Evolutionary conservation across 192 early-diverging fungal genomes (phyloP).

Genomic region (Backusella liffmaniae): DNA sequence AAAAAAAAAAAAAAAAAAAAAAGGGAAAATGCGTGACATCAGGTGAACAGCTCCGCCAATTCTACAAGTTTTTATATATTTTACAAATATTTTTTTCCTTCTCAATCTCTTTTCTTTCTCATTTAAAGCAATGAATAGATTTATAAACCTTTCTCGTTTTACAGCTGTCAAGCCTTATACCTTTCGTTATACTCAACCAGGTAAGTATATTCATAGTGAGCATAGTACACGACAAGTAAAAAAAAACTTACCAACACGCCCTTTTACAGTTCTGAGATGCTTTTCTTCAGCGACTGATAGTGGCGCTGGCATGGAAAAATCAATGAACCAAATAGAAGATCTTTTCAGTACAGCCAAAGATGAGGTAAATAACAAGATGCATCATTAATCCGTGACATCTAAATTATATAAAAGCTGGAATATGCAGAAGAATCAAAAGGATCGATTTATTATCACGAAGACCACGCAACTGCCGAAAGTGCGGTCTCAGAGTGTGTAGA

Average conservation of each 20-base stretch:
- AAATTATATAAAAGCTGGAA: slow-evolving; percentile 15
- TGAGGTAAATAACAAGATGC: slow-evolving; percentile 9
- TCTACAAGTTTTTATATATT: not conserved
- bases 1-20: too few relatives aligned
- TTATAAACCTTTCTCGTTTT: not conserved
- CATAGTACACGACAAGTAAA: not conserved
- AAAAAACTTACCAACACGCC: not conserved
- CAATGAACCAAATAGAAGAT: slow-evolving; percentile 25
- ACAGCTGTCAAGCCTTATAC: not conserved
- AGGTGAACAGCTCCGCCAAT: not conserved
- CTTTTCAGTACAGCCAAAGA: slow-evolving; percentile 22
- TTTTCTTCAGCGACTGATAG: not conserved
- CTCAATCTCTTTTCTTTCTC: not conserved
- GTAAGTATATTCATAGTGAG: not conserved
- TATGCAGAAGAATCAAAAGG: slow-evolving; percentile 35
- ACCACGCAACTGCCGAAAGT: slow-evolving; percentile 16
- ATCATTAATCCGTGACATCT: not conserved
- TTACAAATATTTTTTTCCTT: not conserved
- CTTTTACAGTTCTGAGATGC: not conserved
- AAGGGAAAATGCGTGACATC: not conserved
- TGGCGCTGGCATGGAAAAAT: not conserved
- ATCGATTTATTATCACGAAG: slow-evolving; percentile 33
- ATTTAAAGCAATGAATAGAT: not conserved
- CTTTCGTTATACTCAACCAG: not conserved
- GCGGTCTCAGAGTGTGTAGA: slow-evolving; percentile 23